phyloP scores from a whole-genome alignment of 2,329 filamentous ascomycete genomes.

The Neophaeococcomyces mojaviensis region DNA sequence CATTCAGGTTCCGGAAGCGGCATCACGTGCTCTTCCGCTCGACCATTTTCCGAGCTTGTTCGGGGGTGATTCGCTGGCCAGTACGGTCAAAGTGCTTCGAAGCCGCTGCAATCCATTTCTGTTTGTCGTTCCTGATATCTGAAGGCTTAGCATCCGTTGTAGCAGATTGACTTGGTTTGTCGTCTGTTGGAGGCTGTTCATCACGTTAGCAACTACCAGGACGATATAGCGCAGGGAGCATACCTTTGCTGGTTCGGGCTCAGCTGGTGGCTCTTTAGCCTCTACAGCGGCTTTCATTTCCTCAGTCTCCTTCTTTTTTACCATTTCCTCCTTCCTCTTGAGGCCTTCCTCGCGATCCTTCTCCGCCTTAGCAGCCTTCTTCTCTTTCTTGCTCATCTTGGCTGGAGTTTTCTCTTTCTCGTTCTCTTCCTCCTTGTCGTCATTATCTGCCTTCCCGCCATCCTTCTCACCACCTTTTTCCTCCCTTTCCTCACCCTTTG shows the following conservation, averaged over 20 bases:
- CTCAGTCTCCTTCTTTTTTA: background rate
- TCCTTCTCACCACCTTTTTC: conserved; percentile 11
- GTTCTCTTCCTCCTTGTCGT: conserved; percentile 8
- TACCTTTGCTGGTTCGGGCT: background rate
- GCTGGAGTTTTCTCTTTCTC: background rate
- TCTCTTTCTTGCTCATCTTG: conserved; percentile 5
- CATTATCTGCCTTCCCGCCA: conserved; percentile 1
- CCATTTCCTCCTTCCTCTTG: conserved; percentile 5
- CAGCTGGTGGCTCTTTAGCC: background rate
- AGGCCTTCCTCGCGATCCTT: conserved; percentile 4
- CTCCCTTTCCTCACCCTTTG: conserved; percentile 3
- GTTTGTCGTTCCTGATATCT: background rate
- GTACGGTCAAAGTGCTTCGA: conserved; percentile 23
- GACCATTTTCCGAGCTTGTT: conserved; percentile 17
- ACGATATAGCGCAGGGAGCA: background rate
- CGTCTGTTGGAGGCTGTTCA: background rate
- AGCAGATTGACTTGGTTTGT: background rate
- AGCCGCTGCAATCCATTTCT: conserved; percentile 18
- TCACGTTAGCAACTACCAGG: too few species aligned
- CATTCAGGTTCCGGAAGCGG: background rate
- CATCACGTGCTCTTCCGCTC: conserved; percentile 8
- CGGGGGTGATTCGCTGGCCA: conserved; percentile 19
- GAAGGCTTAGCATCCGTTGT: background rate
- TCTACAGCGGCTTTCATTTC: conserved; percentile 1
- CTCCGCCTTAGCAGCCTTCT: background rate